These are phyloP conservation scores for Emergomyces pasteurianus DNA, from an alignment of 2,329 filamentous ascomycete species.

Conservation along the genomic window DNA sequence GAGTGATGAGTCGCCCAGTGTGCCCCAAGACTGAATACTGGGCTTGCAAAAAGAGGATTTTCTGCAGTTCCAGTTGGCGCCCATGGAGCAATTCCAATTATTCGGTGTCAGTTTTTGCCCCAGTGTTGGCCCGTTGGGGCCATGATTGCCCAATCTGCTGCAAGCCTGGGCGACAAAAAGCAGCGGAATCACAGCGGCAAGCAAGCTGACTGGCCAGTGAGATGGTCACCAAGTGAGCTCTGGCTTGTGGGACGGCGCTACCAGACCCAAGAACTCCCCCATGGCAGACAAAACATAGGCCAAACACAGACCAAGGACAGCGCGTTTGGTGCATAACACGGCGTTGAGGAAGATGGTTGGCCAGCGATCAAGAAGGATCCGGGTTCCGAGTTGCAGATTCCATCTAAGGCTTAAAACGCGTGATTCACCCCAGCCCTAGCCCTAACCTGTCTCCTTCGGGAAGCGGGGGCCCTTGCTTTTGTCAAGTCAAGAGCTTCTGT, in stretches of 20 bases:
- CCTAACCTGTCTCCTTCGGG: neutral
- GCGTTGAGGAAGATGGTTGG: slow-evolving; percentile 7
- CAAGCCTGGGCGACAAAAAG: neutral
- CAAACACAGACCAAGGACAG: neutral
- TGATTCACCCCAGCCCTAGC: slow-evolving; percentile 1
- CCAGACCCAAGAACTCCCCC: neutral
- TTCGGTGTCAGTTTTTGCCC: neutral
- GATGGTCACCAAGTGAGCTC: neutral
- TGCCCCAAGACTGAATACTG: neutral
- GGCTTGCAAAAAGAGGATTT: slow-evolving; percentile 1
- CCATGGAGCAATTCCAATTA: neutral
- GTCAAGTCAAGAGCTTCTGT: too few relatives aligned
- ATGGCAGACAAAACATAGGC: neutral
- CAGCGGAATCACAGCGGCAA: neutral
- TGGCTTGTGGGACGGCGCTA: neutral
- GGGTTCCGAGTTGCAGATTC: too few relatives aligned
- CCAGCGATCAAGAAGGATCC: neutral
- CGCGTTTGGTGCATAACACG: neutral
- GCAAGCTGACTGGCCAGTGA: neutral
- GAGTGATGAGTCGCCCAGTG: neutral
- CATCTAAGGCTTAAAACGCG: neutral
- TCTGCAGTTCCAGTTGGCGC: slow-evolving; percentile 10
- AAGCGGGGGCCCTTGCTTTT: neutral
- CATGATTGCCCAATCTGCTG: neutral
- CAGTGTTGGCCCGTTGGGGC: neutral